These are phyloP conservation scores for Ogataea ganodermae DNA, from an alignment of 805 yeast species.

Conservation along the genomic window DNA sequence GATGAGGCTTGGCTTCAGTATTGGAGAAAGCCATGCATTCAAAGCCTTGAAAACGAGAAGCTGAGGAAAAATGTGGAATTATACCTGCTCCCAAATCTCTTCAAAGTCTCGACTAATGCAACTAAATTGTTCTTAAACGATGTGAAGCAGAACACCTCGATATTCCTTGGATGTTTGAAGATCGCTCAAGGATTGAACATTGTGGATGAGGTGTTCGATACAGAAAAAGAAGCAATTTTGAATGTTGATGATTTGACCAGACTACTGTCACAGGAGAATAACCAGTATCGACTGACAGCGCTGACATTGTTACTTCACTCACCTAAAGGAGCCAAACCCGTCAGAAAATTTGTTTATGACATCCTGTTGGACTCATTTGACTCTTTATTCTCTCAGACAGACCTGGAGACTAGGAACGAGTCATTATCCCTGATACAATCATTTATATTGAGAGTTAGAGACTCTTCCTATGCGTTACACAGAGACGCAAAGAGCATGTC, in stretches of 20 bases:
- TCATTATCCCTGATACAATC: conserved; percentile 62
- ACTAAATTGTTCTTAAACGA: conserved; percentile 33
- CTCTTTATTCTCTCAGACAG: conserved; percentile 60
- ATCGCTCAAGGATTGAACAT: conserved; percentile 65
- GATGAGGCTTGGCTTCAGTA: conserved; percentile 45
- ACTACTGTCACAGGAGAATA: conserved; percentile 46
- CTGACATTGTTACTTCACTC: conserved; percentile 64
- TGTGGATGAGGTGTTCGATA: conserved; percentile 46
- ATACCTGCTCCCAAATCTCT: conserved; percentile 64
- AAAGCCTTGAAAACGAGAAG: conserved; percentile 35
- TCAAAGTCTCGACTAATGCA: conserved; percentile 50
- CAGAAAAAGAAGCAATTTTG: conserved; percentile 20
- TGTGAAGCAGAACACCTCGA: conserved; percentile 32
- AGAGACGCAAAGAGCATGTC: conserved; percentile 51
- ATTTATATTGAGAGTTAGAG: conserved; percentile 66
- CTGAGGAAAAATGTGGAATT: conserved; percentile 51
- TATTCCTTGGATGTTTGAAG: conserved; percentile 56
- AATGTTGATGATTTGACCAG: conserved; percentile 35
- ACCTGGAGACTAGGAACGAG: conserved; percentile 67
- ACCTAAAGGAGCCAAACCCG: conserved; percentile 59
- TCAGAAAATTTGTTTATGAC: conserved; percentile 47
- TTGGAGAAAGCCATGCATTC: conserved; percentile 50
- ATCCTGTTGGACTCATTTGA: conserved; percentile 47
- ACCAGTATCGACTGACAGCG: conserved; percentile 48
- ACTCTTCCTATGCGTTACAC: conserved; percentile 59